Evolutionary conservation across 495 filamentous ascomycete genomes (phyloP), one percentile per base, ranked within the genome.

Genomic region (Penicillium crystallinum): DNA sequence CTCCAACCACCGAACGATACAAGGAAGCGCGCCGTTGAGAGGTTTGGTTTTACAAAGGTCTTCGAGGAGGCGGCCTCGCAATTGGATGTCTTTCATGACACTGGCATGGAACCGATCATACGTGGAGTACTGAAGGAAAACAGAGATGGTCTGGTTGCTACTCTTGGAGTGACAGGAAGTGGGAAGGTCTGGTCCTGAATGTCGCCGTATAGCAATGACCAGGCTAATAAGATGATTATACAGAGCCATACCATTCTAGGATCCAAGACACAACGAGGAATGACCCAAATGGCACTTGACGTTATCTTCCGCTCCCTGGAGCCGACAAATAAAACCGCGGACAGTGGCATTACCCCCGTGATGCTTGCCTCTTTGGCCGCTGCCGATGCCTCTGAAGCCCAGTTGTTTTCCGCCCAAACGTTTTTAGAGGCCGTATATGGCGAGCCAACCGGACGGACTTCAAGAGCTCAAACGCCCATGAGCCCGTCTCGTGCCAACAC

Each of bases 241-340:
- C 59, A 97, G 92, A 91, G 88, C 56, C 90, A 98, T 65, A 98
- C 93, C n/a, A 96, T 97, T 58, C 80, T 98, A 10, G 93, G 93
- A 45, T 91, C 88, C 15, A 86, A 84, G 56, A 81, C 80, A 12
- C 87, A 96, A 66, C 85, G 90, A 44, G 93, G 93, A 52, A 72
- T 98, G 44, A 96, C 88, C 3, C 93, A 98, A 64, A 85, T 98
- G 63, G 81, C 89, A 6, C 84, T 97, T 19, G 91, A 97, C 58
- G 77, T 96, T 18, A 79, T 97, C 36, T 97, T 92, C 72, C 83
- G 83, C 43, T 91, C 87, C 10, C 76, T 95, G 35, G 79, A 78
- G 21, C 70, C 77, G 14, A 84, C 83, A 34, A 77, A 90, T 23
- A 81, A 88, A 46, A 74, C 76, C 37, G 68, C 76, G 6, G 80